phyloP scores from a whole-genome alignment of 1,139 yeast species.

The Debaryomyces robertsiae region DNA sequence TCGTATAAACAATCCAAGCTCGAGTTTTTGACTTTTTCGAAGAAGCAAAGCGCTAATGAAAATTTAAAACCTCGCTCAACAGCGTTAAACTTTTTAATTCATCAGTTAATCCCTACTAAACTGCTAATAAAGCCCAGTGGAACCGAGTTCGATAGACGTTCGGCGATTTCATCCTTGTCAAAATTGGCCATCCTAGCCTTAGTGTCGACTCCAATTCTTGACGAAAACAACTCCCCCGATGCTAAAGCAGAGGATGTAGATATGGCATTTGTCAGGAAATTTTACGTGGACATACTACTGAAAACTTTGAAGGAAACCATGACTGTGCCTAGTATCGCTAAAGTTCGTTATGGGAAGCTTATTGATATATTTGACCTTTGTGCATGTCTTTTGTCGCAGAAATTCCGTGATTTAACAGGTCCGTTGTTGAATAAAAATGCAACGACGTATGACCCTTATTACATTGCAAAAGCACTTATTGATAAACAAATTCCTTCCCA shows the following conservation, averaged over 20 bases:
- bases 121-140: slow-evolving; percentile 36
- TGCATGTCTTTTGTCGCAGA: slow-evolving; percentile 44
- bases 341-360: slow-evolving; percentile 54
- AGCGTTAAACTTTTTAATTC: slow-evolving; percentile 73
- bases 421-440: slow-evolving; percentile 50
- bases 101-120: slow-evolving; percentile 68
- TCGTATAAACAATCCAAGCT: slow-evolving; percentile 82
- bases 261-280: slow-evolving; percentile 70
- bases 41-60: slow-evolving; percentile 32
- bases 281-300: slow-evolving; percentile 69
- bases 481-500: slow-evolving; percentile 66
- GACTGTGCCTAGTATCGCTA: slow-evolving; percentile 22
- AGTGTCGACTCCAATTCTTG: slow-evolving; percentile 53
- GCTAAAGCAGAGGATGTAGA: slow-evolving; percentile 64
- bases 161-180: slow-evolving; percentile 53
- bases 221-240: slow-evolving; percentile 43
- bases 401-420: slow-evolving; percentile 45
- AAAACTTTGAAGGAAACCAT: slow-evolving; percentile 60
- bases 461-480: slow-evolving; percentile 61
- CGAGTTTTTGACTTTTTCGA: slow-evolving; percentile 78
- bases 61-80: slow-evolving; percentile 65
- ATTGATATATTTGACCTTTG: slow-evolving; percentile 59
- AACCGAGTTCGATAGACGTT: slow-evolving; percentile 39
- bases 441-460: slow-evolving; percentile 58
- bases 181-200: slow-evolving; percentile 60